Evolutionary conservation across 2,329 filamentous ascomycete species (phyloP).

Genomic region (Colletotrichum euphorbiae): DNA sequence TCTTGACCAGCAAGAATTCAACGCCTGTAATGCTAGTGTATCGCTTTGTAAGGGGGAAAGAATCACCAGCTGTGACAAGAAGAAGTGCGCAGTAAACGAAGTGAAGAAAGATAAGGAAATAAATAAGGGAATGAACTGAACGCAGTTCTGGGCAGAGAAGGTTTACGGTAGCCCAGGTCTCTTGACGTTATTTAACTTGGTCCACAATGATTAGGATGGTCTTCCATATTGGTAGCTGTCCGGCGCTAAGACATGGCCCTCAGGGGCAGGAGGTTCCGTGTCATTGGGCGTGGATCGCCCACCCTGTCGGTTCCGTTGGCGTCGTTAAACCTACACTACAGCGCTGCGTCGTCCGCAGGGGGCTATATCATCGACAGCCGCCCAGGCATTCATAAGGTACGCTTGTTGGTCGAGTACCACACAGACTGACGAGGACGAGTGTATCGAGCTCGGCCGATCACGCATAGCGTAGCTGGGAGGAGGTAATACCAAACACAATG

Average conservation of each 20-base stretch:
- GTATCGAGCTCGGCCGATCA: neutral
- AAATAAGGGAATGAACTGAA: neutral
- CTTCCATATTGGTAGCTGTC: neutral
- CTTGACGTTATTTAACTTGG: neutral
- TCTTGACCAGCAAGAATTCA: slow-evolving; percentile 2
- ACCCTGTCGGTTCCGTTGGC: neutral
- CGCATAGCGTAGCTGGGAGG: neutral
- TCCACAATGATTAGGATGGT: neutral
- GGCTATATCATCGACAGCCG: neutral
- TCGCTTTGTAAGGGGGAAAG: neutral
- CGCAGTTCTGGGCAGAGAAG: neutral
- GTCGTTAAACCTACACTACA: neutral
- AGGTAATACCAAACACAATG: neutral
- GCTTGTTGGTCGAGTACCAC: neutral
- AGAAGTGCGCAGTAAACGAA: neutral
- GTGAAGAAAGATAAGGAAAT: neutral
- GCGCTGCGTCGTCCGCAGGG: neutral
- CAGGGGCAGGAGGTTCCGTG: neutral
- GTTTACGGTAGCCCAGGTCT: neutral
- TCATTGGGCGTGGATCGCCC: neutral
- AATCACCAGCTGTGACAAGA: neutral
- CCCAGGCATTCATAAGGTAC: neutral
- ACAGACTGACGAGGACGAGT: neutral
- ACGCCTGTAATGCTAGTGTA: neutral
- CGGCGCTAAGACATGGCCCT: neutral